Base-by-base conservation (phyloP, 2,329 filamentous ascomycete genomes). In the Penicillium sp. region DNA sequence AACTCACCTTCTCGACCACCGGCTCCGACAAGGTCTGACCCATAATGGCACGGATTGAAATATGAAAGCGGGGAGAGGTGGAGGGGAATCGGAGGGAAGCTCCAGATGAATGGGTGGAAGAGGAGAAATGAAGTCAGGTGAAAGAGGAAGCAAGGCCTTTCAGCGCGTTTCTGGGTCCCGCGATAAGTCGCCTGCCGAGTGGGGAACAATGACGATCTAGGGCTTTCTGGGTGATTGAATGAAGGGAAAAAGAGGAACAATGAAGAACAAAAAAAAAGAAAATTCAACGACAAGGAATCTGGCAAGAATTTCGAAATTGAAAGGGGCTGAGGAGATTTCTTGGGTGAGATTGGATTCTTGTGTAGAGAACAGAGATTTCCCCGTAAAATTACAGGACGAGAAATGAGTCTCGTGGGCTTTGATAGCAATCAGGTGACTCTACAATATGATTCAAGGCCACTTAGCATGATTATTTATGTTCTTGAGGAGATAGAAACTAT, bases 21-120 rank as follows among this genome's bases (percentile, higher is more conserved):
- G 95, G 95, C 84, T 99, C 95, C 73, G 93, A 98, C 75, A 99
- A 88, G 79, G 95, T 99, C 85, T 99, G 95, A 86, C 95, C 95
- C 95, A 99, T 99, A 80, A 75, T 83, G 58, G 54, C 60, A 63
- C 60, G 58, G 51, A 58, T 67, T 61, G 63, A 62, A 59, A 61
- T 57, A 59, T 59, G 63, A 53, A 60, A 53, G 53, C 55, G 57
- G 52, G 50, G 37, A 56, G 60, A 64, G 58, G 61, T 58, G 60
- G 56, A 51, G 42, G 57, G 49, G 47, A 53, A 54, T 55, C 43
- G 59, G 62, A 62, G 62, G 51, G 56, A 55, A 57, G 52, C 50
- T 60, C 54, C 55, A 63, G 57, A 59, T 62, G 60, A 62, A 60
- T 48, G 57, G 53, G 9, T 48, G 53, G 56, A 63, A 60, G 61